Conservation (phyloP, 495 filamentous ascomycete genomes). For the Xylaria flabelliformis region DNA sequence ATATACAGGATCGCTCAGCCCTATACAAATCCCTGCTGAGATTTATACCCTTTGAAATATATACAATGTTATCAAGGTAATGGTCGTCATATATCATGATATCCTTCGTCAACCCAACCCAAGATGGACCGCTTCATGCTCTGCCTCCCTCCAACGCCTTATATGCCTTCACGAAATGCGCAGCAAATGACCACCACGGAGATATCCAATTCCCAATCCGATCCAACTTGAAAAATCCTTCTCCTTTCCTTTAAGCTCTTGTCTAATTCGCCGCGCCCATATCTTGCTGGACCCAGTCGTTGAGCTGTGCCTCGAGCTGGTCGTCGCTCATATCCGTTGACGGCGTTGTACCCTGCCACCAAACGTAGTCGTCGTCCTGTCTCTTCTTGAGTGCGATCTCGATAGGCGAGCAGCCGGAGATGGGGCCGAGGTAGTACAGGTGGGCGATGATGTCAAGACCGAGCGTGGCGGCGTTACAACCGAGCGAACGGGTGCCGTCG, state of each 20-base stretch:
- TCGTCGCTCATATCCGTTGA: slow-evolving; percentile 36
- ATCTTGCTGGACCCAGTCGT: slow-evolving; percentile 41
- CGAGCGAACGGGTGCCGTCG: slow-evolving; percentile 43
- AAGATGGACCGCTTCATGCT: neutral
- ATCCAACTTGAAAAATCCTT: neutral
- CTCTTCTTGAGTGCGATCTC: slow-evolving; percentile 34
- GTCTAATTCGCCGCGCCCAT: neutral
- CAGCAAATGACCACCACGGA: neutral
- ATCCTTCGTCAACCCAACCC: neutral
- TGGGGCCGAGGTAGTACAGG: slow-evolving; percentile 46
- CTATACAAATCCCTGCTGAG: neutral
- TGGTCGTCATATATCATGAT: neutral
- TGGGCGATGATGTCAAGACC: slow-evolving; percentile 45
- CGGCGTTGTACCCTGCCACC: slow-evolving; percentile 29
- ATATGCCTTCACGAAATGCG: neutral
- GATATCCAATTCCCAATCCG: neutral
- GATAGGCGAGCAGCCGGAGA: slow-evolving; percentile 38
- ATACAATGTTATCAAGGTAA: slow-evolving; percentile 7
- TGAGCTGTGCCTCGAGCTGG: slow-evolving; percentile 41
- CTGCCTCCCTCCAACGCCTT: slow-evolving; percentile 10
- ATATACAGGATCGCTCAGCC: neutral
- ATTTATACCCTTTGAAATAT: neutral
- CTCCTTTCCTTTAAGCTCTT: neutral
- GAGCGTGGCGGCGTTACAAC: slow-evolving; percentile 48
- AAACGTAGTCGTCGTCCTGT: slow-evolving; percentile 28